phyloP scores from a whole-genome alignment of 257 asterid genomes.

The Capsicum pubescens region DNA sequence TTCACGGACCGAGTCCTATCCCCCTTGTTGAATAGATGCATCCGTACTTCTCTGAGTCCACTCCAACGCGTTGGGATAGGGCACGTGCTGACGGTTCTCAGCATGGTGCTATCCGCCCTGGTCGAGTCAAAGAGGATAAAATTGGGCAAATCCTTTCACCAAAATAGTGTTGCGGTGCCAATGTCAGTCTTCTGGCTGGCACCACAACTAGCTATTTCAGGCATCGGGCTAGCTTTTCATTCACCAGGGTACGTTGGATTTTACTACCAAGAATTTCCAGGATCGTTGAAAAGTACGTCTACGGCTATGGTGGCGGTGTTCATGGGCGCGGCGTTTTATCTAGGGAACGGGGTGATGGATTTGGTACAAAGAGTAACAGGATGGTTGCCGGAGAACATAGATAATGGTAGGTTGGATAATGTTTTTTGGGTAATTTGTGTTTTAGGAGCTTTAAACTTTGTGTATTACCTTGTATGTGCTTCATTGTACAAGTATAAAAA shows the following conservation, averaged over 20 bases:
- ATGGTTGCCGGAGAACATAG: constrained; percentile 42
- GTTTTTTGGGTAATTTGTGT: constrained; percentile 35
- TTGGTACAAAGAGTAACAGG: constrained; percentile 29
- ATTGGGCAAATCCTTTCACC: not conserved
- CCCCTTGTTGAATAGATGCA: constrained; percentile 25
- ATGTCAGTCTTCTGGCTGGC: constrained; percentile 42
- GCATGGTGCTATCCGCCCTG: constrained; percentile 33
- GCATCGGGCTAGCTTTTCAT: constrained; percentile 41
- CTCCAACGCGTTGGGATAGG: constrained; percentile 39
- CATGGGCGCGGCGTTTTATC: constrained; percentile 28
- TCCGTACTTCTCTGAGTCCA: constrained; percentile 6
- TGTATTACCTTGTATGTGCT: constrained; percentile 32
- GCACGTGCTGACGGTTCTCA: constrained; percentile 28
- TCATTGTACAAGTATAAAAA: constrained; percentile 29
- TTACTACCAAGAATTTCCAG: constrained; percentile 42
- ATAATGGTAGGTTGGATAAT: constrained; percentile 40
- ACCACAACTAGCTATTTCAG: constrained; percentile 32
- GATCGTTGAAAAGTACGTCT: constrained; percentile 37
- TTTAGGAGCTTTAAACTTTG: constrained; percentile 30
- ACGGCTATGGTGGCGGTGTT: constrained; percentile 31
- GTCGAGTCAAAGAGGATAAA: constrained; percentile 32
- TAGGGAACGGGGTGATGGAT: constrained; percentile 33
- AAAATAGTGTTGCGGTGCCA: constrained; percentile 14
- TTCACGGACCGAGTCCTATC: constrained; percentile 24
- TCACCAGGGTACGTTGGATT: constrained; percentile 40